Evolutionary conservation across 1,284 basidiomycete species (phyloP).

Genomic region (Heterobasidion irregulare): DNA sequence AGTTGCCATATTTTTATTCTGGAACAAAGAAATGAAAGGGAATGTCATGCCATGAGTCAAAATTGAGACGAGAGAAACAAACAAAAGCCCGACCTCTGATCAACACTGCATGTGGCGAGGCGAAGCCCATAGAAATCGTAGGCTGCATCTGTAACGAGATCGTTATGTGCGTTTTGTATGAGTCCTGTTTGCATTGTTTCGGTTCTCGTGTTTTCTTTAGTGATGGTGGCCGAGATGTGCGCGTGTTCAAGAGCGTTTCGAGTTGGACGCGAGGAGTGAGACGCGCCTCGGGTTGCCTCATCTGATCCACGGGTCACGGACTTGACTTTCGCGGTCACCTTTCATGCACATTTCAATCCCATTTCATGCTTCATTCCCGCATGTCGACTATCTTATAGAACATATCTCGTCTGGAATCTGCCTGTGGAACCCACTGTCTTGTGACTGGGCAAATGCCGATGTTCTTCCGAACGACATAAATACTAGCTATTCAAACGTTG

Average conservation of each 20-base stretch:
- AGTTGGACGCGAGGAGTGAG: not conserved
- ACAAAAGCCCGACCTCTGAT: slow-evolving; percentile 50
- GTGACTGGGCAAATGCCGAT: not conserved
- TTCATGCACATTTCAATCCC: not conserved
- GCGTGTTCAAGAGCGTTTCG: not conserved
- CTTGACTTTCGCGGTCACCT: not conserved
- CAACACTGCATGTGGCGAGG: slow-evolving; percentile 69
- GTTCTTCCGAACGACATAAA: not conserved
- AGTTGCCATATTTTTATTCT: slow-evolving; percentile 82
- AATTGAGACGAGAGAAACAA: not conserved
- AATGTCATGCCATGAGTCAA: not conserved
- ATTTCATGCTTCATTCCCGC: too few species aligned
- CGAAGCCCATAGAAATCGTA: slow-evolving; percentile 88
- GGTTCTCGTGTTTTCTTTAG: not conserved
- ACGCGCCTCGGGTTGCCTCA: not conserved
- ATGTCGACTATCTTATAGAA: too few species aligned
- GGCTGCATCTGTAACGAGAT: slow-evolving; percentile 74
- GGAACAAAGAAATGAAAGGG: slow-evolving; percentile 3
- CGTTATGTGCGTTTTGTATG: slow-evolving; percentile 66
- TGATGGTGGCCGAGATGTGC: not conserved
- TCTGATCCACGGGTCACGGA: not conserved
- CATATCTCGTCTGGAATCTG: not conserved
- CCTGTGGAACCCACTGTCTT: not conserved
- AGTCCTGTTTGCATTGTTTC: slow-evolving; percentile 55
- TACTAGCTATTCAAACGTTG: not conserved